Conservation (phyloP, 208 protist genomes). For the Zelonia costaricensis region DNA sequence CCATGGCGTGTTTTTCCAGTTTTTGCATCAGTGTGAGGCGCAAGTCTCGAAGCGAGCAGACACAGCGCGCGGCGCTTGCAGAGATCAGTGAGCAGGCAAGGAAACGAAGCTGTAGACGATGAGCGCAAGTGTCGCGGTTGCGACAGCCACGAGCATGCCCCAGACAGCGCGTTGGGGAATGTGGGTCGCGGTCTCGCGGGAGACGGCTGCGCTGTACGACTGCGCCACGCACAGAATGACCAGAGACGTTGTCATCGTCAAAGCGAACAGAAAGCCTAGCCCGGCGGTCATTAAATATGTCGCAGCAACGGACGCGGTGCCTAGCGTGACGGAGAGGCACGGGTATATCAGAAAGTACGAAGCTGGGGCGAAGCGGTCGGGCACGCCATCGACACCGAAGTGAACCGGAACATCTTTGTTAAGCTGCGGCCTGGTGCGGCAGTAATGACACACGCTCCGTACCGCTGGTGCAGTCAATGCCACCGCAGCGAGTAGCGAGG, state of each 20-base stretch:
- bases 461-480: background rate
- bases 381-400: constrained; percentile 5
- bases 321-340: background rate
- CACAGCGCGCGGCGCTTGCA: too few relatives aligned
- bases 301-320: background rate
- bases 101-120: background rate
- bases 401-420: constrained; percentile 1
- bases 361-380: constrained; percentile 3
- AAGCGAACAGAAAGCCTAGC: constrained; percentile 4
- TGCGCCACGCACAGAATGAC: constrained; percentile 2
- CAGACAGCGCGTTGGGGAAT: background rate
- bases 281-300: background rate
- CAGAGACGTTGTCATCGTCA: constrained; percentile 3
- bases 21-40: too few relatives aligned
- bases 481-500: background rate
- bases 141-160: background rate
- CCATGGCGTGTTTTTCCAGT: too few relatives aligned
- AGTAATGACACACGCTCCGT: constrained; percentile 5
- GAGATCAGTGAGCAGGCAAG: background rate
- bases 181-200: background rate
- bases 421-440: background rate
- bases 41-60: too few relatives aligned
- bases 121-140: background rate
- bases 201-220: constrained; percentile 11
- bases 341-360: background rate